A percentile compares a stretch with the other conserved stretches of the same genome.
phyloP scores from a whole-genome alignment of 2,329 filamentous ascomycete species.

The Penicillium janthinellum region DNA sequence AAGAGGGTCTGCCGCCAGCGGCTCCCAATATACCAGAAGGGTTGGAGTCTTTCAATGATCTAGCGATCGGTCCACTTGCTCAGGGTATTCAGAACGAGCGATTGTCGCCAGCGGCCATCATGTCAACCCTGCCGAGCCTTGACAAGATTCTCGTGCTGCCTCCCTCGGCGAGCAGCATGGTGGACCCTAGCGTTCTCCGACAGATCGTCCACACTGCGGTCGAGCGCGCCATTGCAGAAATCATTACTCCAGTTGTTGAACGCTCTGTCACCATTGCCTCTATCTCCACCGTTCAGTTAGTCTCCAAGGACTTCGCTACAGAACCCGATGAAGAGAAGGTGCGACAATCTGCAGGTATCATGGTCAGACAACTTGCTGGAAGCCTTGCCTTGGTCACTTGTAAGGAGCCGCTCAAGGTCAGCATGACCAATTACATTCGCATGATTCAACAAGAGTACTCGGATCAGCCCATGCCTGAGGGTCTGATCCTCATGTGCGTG shows the following conservation, averaged over 20 bases:
- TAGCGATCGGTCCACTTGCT: conserved; percentile 74
- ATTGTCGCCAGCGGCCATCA: conserved; percentile 75
- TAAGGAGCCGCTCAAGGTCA: conserved; percentile 93
- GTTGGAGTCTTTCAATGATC: conserved; percentile 78
- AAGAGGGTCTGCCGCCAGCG: conserved; percentile 53
- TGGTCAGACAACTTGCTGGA: conserved; percentile 92
- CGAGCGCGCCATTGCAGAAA: conserved; percentile 88
- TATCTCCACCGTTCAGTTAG: conserved; percentile 92
- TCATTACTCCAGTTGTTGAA: conserved; percentile 96
- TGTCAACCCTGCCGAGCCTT: conserved; percentile 81
- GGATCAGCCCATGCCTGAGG: conserved; percentile 80
- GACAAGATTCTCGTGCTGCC: conserved; percentile 78
- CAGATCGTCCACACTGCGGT: conserved; percentile 83
- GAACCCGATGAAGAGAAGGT: conserved; percentile 88
- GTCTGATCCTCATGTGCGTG: conserved; percentile 96
- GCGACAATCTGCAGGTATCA: conserved; percentile 82
- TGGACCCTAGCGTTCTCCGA: conserved; percentile 66
- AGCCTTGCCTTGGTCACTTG: conserved; percentile 96
- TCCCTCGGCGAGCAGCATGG: conserved; percentile 73
- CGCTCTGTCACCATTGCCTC: conserved; percentile 96
- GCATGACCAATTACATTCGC: conserved; percentile 97
- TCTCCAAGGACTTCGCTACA: conserved; percentile 93
- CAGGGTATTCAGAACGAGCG: conserved; percentile 69
- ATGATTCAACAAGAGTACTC: conserved; percentile 68
- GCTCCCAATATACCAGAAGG: conserved; percentile 63